Conservation (phyloP, 1,284 basidiomycete species). For the Sanghuangporus sanghuang region DNA sequence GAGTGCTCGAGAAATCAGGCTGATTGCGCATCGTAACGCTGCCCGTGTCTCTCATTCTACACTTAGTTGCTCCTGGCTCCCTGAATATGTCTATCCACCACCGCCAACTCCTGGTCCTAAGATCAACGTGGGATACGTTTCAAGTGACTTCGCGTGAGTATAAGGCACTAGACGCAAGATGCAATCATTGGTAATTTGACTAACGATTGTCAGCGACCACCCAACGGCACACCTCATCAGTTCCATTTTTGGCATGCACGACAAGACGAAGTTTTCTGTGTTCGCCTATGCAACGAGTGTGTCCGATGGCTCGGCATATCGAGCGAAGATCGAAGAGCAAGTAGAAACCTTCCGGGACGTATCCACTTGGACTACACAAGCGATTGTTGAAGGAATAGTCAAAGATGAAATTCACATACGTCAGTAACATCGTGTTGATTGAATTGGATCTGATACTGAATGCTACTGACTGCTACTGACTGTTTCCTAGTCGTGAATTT, state of each 20-base stretch:
- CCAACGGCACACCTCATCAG: slow-evolving; percentile 61
- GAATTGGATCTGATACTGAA: too few species aligned
- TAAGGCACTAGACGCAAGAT: slow-evolving; percentile 8
- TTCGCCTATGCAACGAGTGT: slow-evolving; percentile 52
- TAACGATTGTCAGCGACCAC: slow-evolving; percentile 39
- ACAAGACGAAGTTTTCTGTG: slow-evolving; percentile 41
- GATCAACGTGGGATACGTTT: slow-evolving; percentile 55
- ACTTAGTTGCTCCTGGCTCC: slow-evolving; percentile 45
- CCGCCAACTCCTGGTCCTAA: slow-evolving; percentile 42
- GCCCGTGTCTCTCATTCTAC: slow-evolving; percentile 47
- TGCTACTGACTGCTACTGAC: background rate
- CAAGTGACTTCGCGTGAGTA: slow-evolving; percentile 48
- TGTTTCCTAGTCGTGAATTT: slow-evolving; percentile 43
- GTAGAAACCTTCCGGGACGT: slow-evolving; percentile 47
- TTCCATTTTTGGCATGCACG: slow-evolving; percentile 52
- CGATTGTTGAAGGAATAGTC: slow-evolving; percentile 40
- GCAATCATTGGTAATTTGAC: background rate
- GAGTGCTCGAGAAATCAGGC: slow-evolving; percentile 42
- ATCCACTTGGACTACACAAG: slow-evolving; percentile 39
- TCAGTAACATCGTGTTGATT: slow-evolving; percentile 20
- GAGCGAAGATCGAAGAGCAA: slow-evolving; percentile 46
- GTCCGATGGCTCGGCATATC: slow-evolving; percentile 48
- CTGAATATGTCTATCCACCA: slow-evolving; percentile 43
- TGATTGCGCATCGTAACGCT: slow-evolving; percentile 56
- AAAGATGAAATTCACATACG: slow-evolving; percentile 50